Conservation (phyloP, 2,329 filamentous ascomycete genomes). For the Colletotrichum godetiae region DNA sequence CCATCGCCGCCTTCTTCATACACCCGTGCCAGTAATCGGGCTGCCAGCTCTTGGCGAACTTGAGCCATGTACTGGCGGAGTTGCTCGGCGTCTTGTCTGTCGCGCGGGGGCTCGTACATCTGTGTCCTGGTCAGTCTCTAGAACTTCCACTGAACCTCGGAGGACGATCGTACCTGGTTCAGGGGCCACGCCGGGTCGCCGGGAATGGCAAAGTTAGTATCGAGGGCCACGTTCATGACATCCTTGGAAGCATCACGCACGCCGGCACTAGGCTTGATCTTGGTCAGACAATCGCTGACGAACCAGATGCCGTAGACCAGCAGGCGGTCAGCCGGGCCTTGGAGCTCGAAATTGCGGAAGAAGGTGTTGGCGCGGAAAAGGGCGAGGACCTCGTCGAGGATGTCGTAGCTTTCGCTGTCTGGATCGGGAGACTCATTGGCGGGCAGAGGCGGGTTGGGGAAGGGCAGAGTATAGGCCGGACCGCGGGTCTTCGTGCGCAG, state of each 20-base stretch:
- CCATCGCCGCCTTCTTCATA: conserved; percentile 82
- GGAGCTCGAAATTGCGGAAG: conserved; percentile 99
- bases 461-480: conserved; percentile 87
- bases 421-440: conserved; percentile 78
- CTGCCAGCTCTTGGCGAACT: conserved; percentile 90
- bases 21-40: conserved; percentile 84
- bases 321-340: conserved; percentile 92
- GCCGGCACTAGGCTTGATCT: conserved; percentile 81
- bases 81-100: conserved; percentile 89
- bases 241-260: conserved; percentile 74
- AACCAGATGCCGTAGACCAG: conserved; percentile 98
- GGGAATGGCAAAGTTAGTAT: conserved; percentile 92
- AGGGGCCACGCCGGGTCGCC: conserved; percentile 93
- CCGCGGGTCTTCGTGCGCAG: conserved; percentile 95
- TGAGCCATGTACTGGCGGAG: conserved; percentile 91
- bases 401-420: conserved; percentile 93
- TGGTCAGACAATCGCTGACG: conserved; percentile 88
- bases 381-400: conserved; percentile 90
- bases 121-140: conserved; percentile 41
- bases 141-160: conserved; percentile 15
- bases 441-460: conserved; percentile 67
- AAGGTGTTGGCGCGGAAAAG: conserved; percentile 98
- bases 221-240: conserved; percentile 89
- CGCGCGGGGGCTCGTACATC: conserved; percentile 90
- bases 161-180: conserved; percentile 75